These are phyloP conservation scores for Trichocladium antarcticum DNA, from an alignment of 495 filamentous ascomycete genomes.

Conservation along the genomic window DNA sequence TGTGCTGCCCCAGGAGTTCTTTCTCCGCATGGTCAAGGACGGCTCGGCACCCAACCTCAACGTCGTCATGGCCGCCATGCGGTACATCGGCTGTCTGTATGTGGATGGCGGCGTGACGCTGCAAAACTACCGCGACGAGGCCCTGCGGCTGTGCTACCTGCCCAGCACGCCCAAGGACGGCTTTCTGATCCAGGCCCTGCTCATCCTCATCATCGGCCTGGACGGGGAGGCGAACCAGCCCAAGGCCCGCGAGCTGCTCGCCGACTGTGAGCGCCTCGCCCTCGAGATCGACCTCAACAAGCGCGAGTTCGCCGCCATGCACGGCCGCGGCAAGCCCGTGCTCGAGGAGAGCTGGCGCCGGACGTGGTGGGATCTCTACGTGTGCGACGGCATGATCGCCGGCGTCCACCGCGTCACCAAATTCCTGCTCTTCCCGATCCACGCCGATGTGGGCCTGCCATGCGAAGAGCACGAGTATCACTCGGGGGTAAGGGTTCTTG, in stretches of 20 bases:
- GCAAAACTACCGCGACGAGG: conserved; percentile 46
- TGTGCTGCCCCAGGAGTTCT: conserved; percentile 40
- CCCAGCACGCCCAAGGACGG: conserved; percentile 45
- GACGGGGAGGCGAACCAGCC: conserved; percentile 62
- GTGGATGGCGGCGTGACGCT: conserved; percentile 39
- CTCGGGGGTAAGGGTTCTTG: conserved; percentile 49
- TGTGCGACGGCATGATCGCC: conserved; percentile 60
- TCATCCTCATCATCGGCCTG: conserved; percentile 65
- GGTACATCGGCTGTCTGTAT: conserved; percentile 57
- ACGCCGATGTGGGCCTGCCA: conserved; percentile 53
- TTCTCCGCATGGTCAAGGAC: conserved; percentile 37
- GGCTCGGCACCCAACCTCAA: conserved; percentile 25
- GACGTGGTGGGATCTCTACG: conserved; percentile 87
- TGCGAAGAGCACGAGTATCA: conserved; percentile 66
- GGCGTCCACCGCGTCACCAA: conserved; percentile 47
- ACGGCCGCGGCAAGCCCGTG: conserved; percentile 38
- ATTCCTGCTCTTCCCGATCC: conserved; percentile 46
- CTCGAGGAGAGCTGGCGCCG: conserved; percentile 65
- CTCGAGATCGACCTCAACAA: conserved; percentile 67
- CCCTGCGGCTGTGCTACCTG: conserved; percentile 43
- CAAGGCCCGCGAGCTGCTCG: conserved; percentile 54
- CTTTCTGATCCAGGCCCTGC: conserved; percentile 63
- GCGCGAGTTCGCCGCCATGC: conserved; percentile 36
- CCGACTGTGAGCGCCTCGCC: conserved; percentile 55
- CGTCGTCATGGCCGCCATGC: conserved; percentile 49